A percentile compares a stretch with the other conserved stretches of the same genome.
These are phyloP conservation scores for Leccinum uliginosum DNA, from an alignment of 768 basidiomycete species.

Conservation along the genomic window DNA sequence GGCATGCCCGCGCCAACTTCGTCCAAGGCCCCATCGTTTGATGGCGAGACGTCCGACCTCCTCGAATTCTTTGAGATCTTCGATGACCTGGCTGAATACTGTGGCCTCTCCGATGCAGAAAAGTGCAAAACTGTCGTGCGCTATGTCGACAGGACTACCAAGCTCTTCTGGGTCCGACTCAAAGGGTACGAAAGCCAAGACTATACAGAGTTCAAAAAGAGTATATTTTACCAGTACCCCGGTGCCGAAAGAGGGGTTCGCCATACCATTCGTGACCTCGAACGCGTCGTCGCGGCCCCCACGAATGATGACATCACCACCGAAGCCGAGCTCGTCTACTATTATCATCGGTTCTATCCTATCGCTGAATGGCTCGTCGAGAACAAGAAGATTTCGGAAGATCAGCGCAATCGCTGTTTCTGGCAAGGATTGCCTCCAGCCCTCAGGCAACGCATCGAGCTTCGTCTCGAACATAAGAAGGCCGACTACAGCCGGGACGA, in stretches of 20 bases:
- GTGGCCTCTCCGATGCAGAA: not conserved
- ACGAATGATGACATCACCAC: not conserved
- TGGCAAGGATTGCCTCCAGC: not conserved
- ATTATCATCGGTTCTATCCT: not conserved
- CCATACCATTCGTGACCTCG: not conserved
- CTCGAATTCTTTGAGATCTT: constrained; percentile 5
- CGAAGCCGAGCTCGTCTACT: not conserved
- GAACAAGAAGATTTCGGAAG: not conserved
- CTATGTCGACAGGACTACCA: not conserved
- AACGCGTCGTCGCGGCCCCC: not conserved
- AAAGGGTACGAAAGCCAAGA: not conserved
- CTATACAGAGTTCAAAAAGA: not conserved
- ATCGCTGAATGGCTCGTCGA: not conserved
- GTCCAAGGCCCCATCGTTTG: not conserved
- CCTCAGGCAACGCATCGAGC: not conserved
- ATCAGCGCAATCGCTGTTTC: not conserved
- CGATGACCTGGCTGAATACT: not conserved
- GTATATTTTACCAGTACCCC: not conserved
- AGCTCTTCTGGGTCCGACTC: not conserved
- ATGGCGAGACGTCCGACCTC: not conserved
- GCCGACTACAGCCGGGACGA: not conserved
- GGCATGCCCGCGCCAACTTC: not conserved
- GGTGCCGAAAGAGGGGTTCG: not conserved
- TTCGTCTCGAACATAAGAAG: not conserved
- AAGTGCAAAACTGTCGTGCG: not conserved